Base-by-base conservation (phyloP, 1,284 basidiomycete genomes). In the Porphyrellus sp. region DNA sequence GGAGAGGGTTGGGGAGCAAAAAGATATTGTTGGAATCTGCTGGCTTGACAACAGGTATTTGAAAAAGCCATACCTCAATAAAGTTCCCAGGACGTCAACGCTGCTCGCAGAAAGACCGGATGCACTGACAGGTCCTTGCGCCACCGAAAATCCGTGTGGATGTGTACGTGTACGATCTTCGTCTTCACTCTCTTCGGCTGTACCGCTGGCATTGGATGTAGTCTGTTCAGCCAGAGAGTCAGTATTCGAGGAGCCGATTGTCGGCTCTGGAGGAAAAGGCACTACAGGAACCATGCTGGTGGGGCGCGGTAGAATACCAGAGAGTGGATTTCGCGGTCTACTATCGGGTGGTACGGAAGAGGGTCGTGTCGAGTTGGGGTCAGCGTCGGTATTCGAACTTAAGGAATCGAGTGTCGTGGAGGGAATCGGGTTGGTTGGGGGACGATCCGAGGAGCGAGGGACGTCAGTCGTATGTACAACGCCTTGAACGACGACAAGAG, bases 391-490 rank as follows among this genome's bases (percentile, higher is more conserved):
- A 35, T 25, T 53, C 30, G 47, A 25, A 56, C 48, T 41, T 23
- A 45, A 16, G 31, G 46, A 27, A 46, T 50, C 54, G 43, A 47
- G 47, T 33, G 49, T 31, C 20, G 46, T 43, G 1, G 54, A 25
- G 9, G 51, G 50, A 12, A 51, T 51, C 6, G 68, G 38, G 59
- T 51, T 48, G 31, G 46, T n/a, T 16, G 42, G 25, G 42, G 55
- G 53, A 52, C 52, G 55, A 40, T 63, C 58, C 28, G 59, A 52
- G 42, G 69, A 51, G 28, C 76, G 74, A 5, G 77, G 72, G 8
- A 78, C 76, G 64, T 88, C 85, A 11, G 83, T 83, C 0, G 87
- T 89, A 57, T 89, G 86, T 1, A 89, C 87, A 39, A 89, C 86
- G 41, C 86, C 86, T 68, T 89, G 86, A 0, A 89, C 86, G 30